Evolutionary conservation across 164 flowering plant genomes (phyloP), one percentile per base, ranked within the genome.

Genomic region (Dillenia turbinata): DNA sequence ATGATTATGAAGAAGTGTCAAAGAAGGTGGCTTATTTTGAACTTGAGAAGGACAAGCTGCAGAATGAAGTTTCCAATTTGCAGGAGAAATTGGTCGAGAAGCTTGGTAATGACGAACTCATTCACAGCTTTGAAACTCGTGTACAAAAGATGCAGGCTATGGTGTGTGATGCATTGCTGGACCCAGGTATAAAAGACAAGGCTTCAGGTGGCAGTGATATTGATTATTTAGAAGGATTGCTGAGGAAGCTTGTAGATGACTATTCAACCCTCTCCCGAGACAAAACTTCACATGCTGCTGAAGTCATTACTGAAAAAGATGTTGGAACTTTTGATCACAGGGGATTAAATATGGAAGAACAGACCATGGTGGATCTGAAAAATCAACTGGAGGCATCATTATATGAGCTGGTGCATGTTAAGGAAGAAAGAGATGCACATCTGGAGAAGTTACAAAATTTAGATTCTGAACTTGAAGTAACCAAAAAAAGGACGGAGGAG

Each of bases 331-430:
- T 45, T 62, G 61, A 47, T 50, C 72, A 60, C 7, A 52, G 46
- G 57, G 59, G 56, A 19, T 40, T 57, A 49, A 65, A 67, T 59
- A 16, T 61, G n/a, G 68, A 71, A 66, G 83, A 78, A 63, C 62
- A 64, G 46, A 78, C 76, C 60, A 52, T 60, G 56, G 60, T 45
- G 55, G 59, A 55, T 57, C 24, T 80, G 67, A 85, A 77, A 68
- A 79, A 78, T 78, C 80, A 85, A 57, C 81, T 90, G 68, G 90
- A 85, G 66, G 90, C 71, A 57, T 78, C 79, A 69, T 54, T 79
- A 64, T 45, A 66, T 64, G 77, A 82, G 45, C 61, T 92, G 73
- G 66, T 54, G 52, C 64, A 10, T 52, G 73, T 78, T 69, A 82
- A 74, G 78, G 85, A 77, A 72, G 96, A 90, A 68, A 84, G 80